Percentiles rank a stretch among this genome's conserved stretches.
phyloP scores from a whole-genome alignment of 306 rosid species.

The Cicer chorassanicum region DNA sequence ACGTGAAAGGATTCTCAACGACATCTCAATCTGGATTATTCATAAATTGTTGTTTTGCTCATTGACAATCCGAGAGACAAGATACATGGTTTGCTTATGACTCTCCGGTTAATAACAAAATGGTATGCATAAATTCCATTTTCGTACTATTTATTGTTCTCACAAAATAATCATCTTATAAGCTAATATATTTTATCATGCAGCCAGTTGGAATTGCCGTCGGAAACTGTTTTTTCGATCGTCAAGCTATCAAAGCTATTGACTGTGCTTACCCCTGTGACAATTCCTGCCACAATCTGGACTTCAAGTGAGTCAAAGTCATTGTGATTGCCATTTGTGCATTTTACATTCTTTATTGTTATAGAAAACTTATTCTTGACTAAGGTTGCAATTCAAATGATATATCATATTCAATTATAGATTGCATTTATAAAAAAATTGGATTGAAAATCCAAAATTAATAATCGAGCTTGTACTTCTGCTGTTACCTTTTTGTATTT shows the following conservation, averaged over 20 bases:
- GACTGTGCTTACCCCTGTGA: constrained; percentile 94
- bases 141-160: constrained; percentile 7
- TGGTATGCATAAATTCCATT: constrained; percentile 53
- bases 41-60: constrained; percentile 93
- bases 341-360: constrained; percentile 43
- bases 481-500: constrained; percentile 12
- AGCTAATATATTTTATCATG: constrained; percentile 33
- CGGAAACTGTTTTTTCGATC: constrained; percentile 88
- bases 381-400: constrained; percentile 31
- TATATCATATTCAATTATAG: constrained; percentile 26
- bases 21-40: constrained; percentile 66
- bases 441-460: constrained; percentile 42
- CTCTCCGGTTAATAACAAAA: constrained; percentile 64
- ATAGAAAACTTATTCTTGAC: constrained; percentile 23
- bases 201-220: constrained; percentile 81
- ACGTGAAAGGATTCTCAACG: constrained; percentile 59
- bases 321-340: constrained; percentile 39
- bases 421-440: constrained; percentile 11
- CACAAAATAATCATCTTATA: constrained; percentile 8
- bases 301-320: constrained; percentile 70
- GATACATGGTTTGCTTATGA: constrained; percentile 95
- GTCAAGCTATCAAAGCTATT: constrained; percentile 65
- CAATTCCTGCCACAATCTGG: constrained; percentile 80
- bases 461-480: not conserved
- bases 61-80: constrained; percentile 94